Evolutionary conservation across 2,329 filamentous ascomycete genomes (phyloP).

Genomic region (Alternaria conjuncta): DNA sequence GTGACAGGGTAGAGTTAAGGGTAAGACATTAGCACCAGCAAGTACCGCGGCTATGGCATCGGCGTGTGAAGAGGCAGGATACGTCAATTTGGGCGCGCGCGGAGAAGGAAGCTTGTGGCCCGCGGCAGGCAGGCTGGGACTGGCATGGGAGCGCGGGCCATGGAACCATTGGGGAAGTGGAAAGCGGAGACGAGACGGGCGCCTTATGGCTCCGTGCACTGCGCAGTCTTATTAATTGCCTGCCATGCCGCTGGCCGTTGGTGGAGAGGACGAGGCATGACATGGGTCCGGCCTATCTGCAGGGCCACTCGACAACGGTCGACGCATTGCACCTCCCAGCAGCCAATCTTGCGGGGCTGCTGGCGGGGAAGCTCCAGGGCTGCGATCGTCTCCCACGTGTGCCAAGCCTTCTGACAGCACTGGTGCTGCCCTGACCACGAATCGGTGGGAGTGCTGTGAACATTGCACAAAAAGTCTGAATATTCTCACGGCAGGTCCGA

Average conservation of each 20-base stretch:
- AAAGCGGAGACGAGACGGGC: constrained; percentile 12
- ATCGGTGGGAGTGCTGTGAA: background rate
- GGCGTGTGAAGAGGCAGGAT: constrained; percentile 1
- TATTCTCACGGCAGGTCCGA: background rate
- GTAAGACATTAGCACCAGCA: constrained; percentile 6
- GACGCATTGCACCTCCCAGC: constrained; percentile 2
- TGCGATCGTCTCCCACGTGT: constrained; percentile 19
- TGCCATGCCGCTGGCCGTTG: background rate
- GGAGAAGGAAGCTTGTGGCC: constrained; percentile 8
- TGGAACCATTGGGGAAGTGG: constrained; percentile 20
- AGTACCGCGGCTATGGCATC: background rate
- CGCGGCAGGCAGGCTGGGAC: background rate
- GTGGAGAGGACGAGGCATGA: background rate
- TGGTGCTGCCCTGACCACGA: background rate
- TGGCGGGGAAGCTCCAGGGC: constrained; percentile 8
- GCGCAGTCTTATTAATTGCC: background rate
- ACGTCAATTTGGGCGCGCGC: constrained; percentile 2
- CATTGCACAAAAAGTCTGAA: background rate
- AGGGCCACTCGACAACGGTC: background rate
- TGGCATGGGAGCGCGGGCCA: constrained; percentile 13
- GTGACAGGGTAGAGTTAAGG: constrained; percentile 14
- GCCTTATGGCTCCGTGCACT: constrained; percentile 13
- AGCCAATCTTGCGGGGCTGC: constrained; percentile 9
- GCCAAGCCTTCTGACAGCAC: constrained; percentile 14
- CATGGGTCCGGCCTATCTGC: constrained; percentile 2